These are phyloP conservation scores for Inga oerstediana DNA, from an alignment of 306 rosid genomes.

Conservation along the genomic window DNA sequence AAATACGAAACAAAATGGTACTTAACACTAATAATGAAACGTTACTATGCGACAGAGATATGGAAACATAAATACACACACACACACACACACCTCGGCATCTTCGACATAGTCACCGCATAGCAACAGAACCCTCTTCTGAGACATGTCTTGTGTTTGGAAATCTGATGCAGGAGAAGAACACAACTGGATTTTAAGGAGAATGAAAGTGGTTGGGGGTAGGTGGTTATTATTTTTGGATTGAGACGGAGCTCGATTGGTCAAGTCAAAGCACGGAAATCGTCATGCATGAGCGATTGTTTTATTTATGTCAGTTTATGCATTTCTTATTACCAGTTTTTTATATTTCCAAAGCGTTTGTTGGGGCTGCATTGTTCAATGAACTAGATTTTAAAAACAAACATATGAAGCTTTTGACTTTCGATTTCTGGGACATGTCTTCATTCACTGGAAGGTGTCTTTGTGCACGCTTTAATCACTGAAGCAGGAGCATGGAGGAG, in stretches of 20 bases:
- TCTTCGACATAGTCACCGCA: conserved; percentile 13
- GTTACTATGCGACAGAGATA: not conserved
- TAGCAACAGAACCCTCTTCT: not conserved
- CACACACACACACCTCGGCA: not conserved
- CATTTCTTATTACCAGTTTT: not conserved
- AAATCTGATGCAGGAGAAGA: not conserved
- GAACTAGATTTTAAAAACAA: not conserved
- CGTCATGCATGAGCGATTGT: not conserved
- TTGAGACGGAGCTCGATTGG: not conserved
- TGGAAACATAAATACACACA: not conserved
- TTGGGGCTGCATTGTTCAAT: not conserved
- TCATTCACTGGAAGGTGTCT: not conserved
- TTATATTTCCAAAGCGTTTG: not conserved
- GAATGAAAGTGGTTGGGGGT: not conserved
- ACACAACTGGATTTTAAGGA: not conserved
- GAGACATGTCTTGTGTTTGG: not conserved
- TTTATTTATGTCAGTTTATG: not conserved
- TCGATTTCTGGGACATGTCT: not conserved
- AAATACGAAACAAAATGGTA: not conserved
- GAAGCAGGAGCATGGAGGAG: not conserved
- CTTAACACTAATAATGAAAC: not conserved
- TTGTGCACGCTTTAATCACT: not conserved
- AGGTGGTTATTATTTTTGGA: not conserved
- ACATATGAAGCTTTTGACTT: not conserved
- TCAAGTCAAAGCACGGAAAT: not conserved